A percentile compares a stretch with the other conserved stretches of the same genome.
Conservation (phyloP, 2,329 filamentous ascomycete genomes). For the Trichoderma sp. region DNA sequence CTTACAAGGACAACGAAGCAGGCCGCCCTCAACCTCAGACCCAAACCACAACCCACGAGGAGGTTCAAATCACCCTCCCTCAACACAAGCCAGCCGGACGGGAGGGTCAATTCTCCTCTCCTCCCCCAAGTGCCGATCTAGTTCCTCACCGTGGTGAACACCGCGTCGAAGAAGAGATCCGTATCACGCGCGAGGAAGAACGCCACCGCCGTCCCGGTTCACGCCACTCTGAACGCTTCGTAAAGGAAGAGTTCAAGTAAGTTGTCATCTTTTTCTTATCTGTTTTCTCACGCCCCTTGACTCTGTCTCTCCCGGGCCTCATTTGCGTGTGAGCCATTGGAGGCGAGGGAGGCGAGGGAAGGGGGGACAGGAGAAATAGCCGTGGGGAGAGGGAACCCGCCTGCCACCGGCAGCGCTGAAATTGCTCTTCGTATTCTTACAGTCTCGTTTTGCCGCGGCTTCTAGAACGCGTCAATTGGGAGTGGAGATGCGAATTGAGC, state of each 20-base stretch:
- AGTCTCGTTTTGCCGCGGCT: slow-evolving; percentile 16
- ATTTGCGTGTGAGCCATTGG: background rate
- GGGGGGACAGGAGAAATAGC: background rate
- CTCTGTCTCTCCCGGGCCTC: background rate
- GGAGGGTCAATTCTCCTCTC: slow-evolving; percentile 90
- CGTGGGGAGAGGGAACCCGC: background rate
- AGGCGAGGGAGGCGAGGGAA: background rate
- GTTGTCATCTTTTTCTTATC: slow-evolving; percentile 34
- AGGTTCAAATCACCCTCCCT: slow-evolving; percentile 79
- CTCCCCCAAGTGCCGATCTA: slow-evolving; percentile 54
- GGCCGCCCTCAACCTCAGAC: slow-evolving; percentile 47
- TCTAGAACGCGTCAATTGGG: slow-evolving; percentile 23
- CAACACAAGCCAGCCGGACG: slow-evolving; percentile 83
- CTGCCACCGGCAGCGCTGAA: slow-evolving; percentile 3
- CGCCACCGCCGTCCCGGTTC: slow-evolving; percentile 70
- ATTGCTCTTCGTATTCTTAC: slow-evolving; percentile 16
- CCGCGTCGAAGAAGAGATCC: slow-evolving; percentile 80
- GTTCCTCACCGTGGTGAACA: slow-evolving; percentile 64
- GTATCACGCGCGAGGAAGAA: slow-evolving; percentile 76
- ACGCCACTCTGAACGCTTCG: slow-evolving; percentile 55
- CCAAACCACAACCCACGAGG: slow-evolving; percentile 71
- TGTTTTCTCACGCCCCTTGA: background rate
- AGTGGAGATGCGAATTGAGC: slow-evolving; percentile 11
- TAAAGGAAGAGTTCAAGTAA: slow-evolving; percentile 57
- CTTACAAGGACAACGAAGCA: slow-evolving; percentile 70